Base-by-base conservation (phyloP, 2,329 filamentous ascomycete genomes). In the Fusarium brachygibbosum region DNA sequence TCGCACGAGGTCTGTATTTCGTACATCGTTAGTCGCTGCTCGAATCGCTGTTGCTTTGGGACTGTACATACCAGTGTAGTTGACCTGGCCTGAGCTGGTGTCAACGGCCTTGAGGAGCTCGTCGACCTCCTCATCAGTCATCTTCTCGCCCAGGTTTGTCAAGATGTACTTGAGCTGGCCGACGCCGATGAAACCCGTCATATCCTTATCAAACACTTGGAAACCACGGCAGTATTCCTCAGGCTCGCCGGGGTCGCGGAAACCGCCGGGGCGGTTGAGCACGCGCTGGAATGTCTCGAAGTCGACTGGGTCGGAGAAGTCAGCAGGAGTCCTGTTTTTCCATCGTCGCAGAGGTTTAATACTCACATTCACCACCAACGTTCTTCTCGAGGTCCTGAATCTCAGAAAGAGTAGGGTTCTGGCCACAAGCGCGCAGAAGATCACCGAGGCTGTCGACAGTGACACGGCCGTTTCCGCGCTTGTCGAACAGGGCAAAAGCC, bases 401-500 rank as follows among this genome's bases (percentile, higher is more conserved):
- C 86, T 99, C 96, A 50, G 93, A 86, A 71, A 98, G 86, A 12
- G 96, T 99, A 44, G 96, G 96, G 84, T 99, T 99, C 86, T 99
- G 96, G 48, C 96, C 96, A 80, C 96, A 99, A 57, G 96, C 96
- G 79, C 96, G 92, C 73, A 99, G 90, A 65, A 99, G 88, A 80
- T 99, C 96, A 74, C 96, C 96, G 59, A 99, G 89, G 70, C 91
- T 91, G 73, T 95, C 92, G 80, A 94, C 86, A 40, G 92, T 83
- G 74, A 98, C 96, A 76, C 94, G 94, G 79, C 95, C 94, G 79
- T 93, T 97, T 79, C 96, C 96, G 82, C 96, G 95, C 90, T 98
- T 98, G 88, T 99, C 96, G 87, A 98, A 99, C 81, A 99, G 92
- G 77, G 94, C 94, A 84, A 99, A 99, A 75, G 96, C 96, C 91